These are phyloP conservation scores for Penicillium verrucosum DNA, from an alignment of 2,329 filamentous ascomycete genomes.

Conservation along the genomic window DNA sequence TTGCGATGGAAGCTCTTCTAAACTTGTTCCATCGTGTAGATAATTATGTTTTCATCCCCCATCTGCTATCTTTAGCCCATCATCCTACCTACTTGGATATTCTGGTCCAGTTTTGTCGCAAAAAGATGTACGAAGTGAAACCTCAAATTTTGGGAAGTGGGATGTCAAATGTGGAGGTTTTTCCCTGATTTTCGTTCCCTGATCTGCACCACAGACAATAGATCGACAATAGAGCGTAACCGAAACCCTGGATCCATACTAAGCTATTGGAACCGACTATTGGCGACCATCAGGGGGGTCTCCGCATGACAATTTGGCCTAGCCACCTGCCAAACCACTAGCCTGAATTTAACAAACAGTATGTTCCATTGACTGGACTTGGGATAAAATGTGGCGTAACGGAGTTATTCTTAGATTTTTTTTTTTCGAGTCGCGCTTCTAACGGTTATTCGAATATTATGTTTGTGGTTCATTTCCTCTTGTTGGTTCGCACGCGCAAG, in stretches of 20 bases:
- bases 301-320: conserved; percentile 11
- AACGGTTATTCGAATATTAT: not conserved
- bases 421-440: not conserved
- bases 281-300: conserved; percentile 19
- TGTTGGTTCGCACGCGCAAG: not conserved
- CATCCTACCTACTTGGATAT: too few species aligned
- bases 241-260: conserved; percentile 12
- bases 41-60: too few species aligned
- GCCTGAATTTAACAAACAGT: conserved; percentile 18
- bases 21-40: too few species aligned
- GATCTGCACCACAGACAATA: conserved; percentile 4
- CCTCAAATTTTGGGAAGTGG: not conserved
- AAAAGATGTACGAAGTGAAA: not conserved
- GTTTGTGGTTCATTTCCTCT: not conserved
- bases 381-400: not conserved
- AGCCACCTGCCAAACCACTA: conserved; percentile 19
- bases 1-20: not conserved
- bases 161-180: conserved; percentile 1
- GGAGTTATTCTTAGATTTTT: too few species aligned
- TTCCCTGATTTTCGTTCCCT: not conserved
- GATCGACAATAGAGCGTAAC: conserved; percentile 2
- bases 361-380: not conserved
- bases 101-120: not conserved
- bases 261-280: conserved; percentile 19
- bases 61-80: not conserved